phyloP scores from a whole-genome alignment of 495 filamentous ascomycete genomes.

The Penicillium ochrochloron region DNA sequence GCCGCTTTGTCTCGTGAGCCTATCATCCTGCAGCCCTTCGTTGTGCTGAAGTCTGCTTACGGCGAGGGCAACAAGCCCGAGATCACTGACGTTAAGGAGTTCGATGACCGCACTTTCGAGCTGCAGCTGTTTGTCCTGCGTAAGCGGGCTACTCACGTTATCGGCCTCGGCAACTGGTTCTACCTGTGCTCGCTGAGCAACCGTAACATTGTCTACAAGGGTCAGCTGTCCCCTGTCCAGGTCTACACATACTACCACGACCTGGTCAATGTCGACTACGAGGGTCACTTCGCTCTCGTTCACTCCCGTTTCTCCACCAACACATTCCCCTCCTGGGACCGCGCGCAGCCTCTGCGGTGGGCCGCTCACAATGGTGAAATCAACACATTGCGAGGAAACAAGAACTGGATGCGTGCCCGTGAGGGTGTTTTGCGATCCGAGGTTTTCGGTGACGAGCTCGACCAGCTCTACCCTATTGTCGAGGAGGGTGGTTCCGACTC shows the following conservation, averaged over 20 bases:
- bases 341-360: slow-evolving; percentile 96
- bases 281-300: slow-evolving; percentile 96
- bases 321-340: slow-evolving; percentile 99
- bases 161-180: slow-evolving; percentile 98
- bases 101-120: slow-evolving; percentile 87
- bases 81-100: slow-evolving; percentile 74
- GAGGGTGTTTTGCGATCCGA: slow-evolving; percentile 95
- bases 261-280: slow-evolving; percentile 94
- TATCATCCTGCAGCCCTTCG: slow-evolving; percentile 92
- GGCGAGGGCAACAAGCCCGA: slow-evolving; percentile 84
- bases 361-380: slow-evolving; percentile 99
- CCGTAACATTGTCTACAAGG: slow-evolving; percentile 99
- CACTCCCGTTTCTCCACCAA: slow-evolving; percentile 99
- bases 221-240: slow-evolving; percentile 92
- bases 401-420: slow-evolving; percentile 99
- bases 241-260: slow-evolving; percentile 99
- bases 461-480: slow-evolving; percentile 90
- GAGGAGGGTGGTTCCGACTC: slow-evolving; percentile 98
- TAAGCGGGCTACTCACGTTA: slow-evolving; percentile 92
- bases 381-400: slow-evolving; percentile 97
- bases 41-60: slow-evolving; percentile 86
- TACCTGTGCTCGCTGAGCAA: slow-evolving; percentile 97
- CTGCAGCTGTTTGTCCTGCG: slow-evolving; percentile 91
- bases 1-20: slow-evolving; percentile 94
- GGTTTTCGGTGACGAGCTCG: slow-evolving; percentile 91